Percentiles rank a stretch among this genome's conserved stretches.
Evolutionary conservation across 192 early-diverging fungal species (phyloP).

Genomic region (Allomyces arbusculus): DNA sequence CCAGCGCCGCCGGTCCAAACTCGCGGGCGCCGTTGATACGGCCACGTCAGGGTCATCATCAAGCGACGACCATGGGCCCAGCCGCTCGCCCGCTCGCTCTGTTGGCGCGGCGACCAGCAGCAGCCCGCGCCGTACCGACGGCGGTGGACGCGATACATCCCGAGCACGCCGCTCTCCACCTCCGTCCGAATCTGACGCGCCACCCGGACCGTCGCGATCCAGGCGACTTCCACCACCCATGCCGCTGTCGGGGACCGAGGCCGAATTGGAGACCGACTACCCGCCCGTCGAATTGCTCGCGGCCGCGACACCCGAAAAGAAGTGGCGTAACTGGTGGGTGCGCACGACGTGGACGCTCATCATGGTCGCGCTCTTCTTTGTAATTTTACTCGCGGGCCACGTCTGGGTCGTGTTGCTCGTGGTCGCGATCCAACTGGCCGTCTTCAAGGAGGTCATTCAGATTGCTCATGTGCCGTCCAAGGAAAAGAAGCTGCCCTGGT

Average conservation of each 20-base stretch:
- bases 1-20: no score
- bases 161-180: no score
- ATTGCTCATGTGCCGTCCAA: conserved; percentile 64
- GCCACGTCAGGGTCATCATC: no score
- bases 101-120: no score
- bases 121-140: no score
- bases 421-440: conserved; percentile 55
- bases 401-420: conserved; percentile 72
- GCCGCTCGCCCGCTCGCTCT: no score
- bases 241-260: neutral
- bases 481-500: conserved; percentile 74
- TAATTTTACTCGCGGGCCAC: conserved; percentile 54
- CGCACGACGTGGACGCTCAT: conserved; percentile 67
- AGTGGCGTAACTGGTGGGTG: conserved; percentile 66
- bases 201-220: no score
- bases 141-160: no score
- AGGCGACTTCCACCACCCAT: neutral
- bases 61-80: no score
- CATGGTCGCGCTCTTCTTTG: conserved; percentile 73
- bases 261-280: neutral
- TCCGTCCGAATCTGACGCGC: no score
- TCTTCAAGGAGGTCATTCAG: conserved; percentile 86
- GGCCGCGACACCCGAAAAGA: conserved; percentile 19
- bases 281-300: conserved; percentile 14
- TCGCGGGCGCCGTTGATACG: no score